These are phyloP conservation scores for Rugonectria rugulosa DNA, from an alignment of 2,329 filamentous ascomycete genomes.

Conservation along the genomic window DNA sequence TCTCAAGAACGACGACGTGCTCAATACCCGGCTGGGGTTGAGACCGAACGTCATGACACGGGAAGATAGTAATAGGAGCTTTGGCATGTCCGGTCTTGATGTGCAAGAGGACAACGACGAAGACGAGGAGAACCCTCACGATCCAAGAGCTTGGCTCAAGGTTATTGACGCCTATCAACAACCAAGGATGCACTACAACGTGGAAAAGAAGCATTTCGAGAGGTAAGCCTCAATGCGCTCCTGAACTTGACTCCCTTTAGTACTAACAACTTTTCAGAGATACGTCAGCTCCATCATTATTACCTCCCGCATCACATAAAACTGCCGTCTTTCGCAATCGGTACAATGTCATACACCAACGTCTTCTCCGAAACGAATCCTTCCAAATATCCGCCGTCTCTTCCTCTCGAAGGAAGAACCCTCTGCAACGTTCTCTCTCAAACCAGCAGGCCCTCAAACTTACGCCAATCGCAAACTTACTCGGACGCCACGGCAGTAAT, in stretches of 20 bases:
- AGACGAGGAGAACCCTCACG: conserved; percentile 63
- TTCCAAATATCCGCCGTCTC: conserved; percentile 86
- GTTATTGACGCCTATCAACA: conserved; percentile 86
- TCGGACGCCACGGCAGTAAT: conserved; percentile 81
- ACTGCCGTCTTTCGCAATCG: conserved; percentile 87
- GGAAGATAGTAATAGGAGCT: conserved; percentile 72
- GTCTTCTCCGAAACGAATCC: conserved; percentile 88
- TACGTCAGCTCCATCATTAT: conserved; percentile 69
- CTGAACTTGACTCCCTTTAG: conserved; percentile 29
- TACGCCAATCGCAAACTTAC: conserved; percentile 79
- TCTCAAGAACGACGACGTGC: conserved; percentile 58
- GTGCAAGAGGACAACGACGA: conserved; percentile 64
- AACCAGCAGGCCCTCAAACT: conserved; percentile 80
- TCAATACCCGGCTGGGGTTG: conserved; percentile 64
- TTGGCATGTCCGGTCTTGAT: conserved; percentile 63
- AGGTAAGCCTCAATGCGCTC: conserved; percentile 53
- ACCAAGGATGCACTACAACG: conserved; percentile 79
- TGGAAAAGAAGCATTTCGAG: conserved; percentile 89
- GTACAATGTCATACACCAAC: conserved; percentile 91
- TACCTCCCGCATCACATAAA: conserved; percentile 82
- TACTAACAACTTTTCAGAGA: too few relatives aligned
- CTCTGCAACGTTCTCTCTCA: conserved; percentile 66
- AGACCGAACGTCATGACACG: conserved; percentile 54
- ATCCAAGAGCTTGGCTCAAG: conserved; percentile 84
- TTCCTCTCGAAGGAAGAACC: conserved; percentile 60